phyloP scores from a whole-genome alignment of 192 early-diverging fungal species.

The Linnemannia exigua region DNA sequence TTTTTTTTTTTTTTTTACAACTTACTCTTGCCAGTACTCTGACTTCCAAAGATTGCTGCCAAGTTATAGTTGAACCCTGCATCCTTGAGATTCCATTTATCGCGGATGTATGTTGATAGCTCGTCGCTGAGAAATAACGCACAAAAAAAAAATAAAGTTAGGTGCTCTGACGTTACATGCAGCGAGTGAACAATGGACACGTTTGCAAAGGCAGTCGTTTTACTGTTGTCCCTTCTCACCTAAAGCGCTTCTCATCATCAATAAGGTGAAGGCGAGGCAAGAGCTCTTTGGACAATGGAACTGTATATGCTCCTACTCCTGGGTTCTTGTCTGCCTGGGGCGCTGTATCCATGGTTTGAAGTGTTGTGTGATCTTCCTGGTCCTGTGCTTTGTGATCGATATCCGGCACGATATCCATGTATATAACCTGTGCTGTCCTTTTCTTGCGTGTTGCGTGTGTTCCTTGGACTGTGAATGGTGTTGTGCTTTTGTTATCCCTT shows the following conservation, averaged over 20 bases:
- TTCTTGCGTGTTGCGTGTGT: neutral
- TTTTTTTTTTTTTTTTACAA: no score
- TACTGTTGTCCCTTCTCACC: slow-evolving; percentile 7
- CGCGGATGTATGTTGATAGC: slow-evolving; percentile 81
- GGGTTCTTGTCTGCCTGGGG: neutral
- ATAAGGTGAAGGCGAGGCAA: slow-evolving; percentile 44
- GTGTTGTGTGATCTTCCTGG: neutral
- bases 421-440: no score
- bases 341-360: neutral
- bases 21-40: slow-evolving; percentile 97
- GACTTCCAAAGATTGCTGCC: slow-evolving; percentile 98
- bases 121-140: slow-evolving; percentile 69
- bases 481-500: neutral
- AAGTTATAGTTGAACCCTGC: slow-evolving; percentile 96
- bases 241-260: slow-evolving; percentile 47
- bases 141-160: neutral
- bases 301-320: neutral
- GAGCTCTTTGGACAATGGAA: neutral
- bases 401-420: slow-evolving; percentile 2
- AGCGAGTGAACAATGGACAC: neutral
- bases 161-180: neutral
- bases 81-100: slow-evolving; percentile 87
- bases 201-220: neutral
- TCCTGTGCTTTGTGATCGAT: neutral
- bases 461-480: neutral